Conservation (phyloP, 768 basidiomycete species). For the Mycena vulgaris region DNA sequence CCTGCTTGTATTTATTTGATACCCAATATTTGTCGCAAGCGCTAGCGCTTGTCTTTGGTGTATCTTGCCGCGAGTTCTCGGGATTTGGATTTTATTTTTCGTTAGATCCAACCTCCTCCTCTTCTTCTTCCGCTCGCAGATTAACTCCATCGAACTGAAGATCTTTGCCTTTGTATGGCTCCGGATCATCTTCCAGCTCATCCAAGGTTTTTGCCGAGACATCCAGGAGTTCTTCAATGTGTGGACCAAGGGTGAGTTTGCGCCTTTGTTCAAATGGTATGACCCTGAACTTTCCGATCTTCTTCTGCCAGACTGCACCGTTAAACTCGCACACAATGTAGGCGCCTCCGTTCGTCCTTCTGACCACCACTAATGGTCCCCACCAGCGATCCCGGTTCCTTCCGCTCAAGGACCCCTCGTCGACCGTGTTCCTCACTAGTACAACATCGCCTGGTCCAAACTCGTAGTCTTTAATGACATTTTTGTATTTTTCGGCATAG, state of each 20-base stretch:
- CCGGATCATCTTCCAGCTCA: background rate
- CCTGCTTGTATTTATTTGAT: background rate
- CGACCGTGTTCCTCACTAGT: conserved; percentile 35
- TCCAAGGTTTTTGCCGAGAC: background rate
- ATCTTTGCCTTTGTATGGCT: background rate
- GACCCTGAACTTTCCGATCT: conserved; percentile 27
- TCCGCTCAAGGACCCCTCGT: conserved; percentile 39
- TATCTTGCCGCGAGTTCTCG: too few species aligned
- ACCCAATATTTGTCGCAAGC: background rate
- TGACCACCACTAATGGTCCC: conserved; percentile 43
- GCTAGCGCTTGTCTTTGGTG: background rate
- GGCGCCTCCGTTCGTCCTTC: conserved; percentile 32
- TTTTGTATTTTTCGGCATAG: conserved; percentile 41
- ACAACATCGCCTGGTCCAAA: conserved; percentile 44
- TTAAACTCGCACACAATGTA: conserved; percentile 34
- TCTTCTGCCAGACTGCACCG: conserved; percentile 25
- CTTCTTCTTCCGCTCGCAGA: background rate
- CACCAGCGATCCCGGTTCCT: conserved; percentile 41
- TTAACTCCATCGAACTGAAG: conserved; percentile 8
- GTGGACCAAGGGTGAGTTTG: conserved; percentile 9
- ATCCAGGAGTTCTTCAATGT: conserved; percentile 26
- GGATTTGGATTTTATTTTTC: background rate
- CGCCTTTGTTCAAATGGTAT: conserved; percentile 24
- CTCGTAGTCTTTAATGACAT: conserved; percentile 28
- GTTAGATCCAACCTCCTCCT: background rate